Evolutionary conservation across 2,329 filamentous ascomycete species (phyloP), one percentile per base, ranked within the genome.

Genomic region (Diaporthe sp.): DNA sequence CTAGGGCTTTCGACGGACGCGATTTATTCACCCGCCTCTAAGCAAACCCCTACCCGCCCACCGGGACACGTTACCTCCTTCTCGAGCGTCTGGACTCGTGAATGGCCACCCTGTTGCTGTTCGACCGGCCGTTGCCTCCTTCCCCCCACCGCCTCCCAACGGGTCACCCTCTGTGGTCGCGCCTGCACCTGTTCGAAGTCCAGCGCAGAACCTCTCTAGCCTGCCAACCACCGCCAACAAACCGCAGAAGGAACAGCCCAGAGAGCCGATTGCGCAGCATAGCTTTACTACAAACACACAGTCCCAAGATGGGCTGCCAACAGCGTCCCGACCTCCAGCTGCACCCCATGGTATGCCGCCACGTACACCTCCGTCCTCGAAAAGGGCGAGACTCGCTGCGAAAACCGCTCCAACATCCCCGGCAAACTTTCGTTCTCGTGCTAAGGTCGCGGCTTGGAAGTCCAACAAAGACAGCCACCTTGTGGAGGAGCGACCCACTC

Each of bases 341-440:
- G 15, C 72, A n/a, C 30, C 68, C 17, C 28, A 50, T n/a, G 33
- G 12, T 6, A 12, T 35, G 35, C 66, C n/a, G 10, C 40, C 73
- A 47, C 30, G 19, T 40, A 72, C 73, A 50, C 57, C 73, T 30
- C 58, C 68, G 15, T 82, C 35, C 78, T 85, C 19, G 76, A 78
- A 71, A 69, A 71, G 17, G 79, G 78, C 0, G 70, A 84, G 19
- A 42, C 75, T 2, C 40, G 75, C n/a, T n/a, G 50, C 66, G 8
- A 58, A 45, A 35, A 57, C 28, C 9, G 58, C 47, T 19, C 47
- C 71, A 7, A 76, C 75, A 17, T 73, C 75, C 15, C 75, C 75
- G 28, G 67, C 57, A 28, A 76, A 76, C 33, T 76, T 71, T 40
- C 74, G 60, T n/a, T 70, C 70, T 5, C 75, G 75, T 12, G 75